Conservation (phyloP, 352 stramenopile genomes). For the Phytopythium helicoides region DNA sequence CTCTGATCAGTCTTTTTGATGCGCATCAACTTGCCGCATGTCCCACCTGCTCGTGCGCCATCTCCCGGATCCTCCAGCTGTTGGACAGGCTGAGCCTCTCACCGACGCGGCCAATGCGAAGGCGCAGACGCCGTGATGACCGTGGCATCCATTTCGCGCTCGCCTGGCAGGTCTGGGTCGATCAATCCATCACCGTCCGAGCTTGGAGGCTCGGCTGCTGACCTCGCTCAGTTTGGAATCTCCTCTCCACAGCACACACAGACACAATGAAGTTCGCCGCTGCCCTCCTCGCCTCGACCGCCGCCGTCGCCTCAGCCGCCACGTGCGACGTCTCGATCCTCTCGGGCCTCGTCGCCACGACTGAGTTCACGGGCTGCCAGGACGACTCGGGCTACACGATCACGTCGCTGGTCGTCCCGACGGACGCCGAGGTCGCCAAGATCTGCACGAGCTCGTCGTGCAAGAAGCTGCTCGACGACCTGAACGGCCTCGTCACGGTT, state of each 20-base stretch:
- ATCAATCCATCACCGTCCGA: background rate
- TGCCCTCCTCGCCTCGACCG: constrained; percentile 10
- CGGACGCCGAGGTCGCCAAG: constrained; percentile 16
- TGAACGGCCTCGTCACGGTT: constrained; percentile 18
- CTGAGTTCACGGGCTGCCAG: constrained; percentile 20
- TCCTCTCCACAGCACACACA: constrained; percentile 16
- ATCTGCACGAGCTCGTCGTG: constrained; percentile 33
- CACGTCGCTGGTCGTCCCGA: constrained; percentile 25
- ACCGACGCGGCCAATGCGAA: background rate
- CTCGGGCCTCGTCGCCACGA: constrained; percentile 15
- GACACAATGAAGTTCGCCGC: constrained; percentile 28
- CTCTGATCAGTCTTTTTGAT: constrained; percentile 2
- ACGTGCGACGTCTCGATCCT: constrained; percentile 27
- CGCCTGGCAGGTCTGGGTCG: background rate
- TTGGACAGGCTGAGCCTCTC: constrained; percentile 5
- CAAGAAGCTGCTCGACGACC: constrained; percentile 21
- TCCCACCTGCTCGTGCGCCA: background rate
- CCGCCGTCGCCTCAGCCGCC: constrained; percentile 20
- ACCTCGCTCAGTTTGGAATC: constrained; percentile 22
- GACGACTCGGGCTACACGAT: constrained; percentile 28
- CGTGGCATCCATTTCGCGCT: background rate
- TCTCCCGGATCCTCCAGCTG: constrained; percentile 2
- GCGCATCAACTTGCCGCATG: too few relatives aligned
- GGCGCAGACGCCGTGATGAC: background rate
- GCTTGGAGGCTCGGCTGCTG: too few relatives aligned